These are phyloP conservation scores for Radiomyces spectabilis DNA, from an alignment of 192 early-diverging fungal genomes.

Conservation along the genomic window DNA sequence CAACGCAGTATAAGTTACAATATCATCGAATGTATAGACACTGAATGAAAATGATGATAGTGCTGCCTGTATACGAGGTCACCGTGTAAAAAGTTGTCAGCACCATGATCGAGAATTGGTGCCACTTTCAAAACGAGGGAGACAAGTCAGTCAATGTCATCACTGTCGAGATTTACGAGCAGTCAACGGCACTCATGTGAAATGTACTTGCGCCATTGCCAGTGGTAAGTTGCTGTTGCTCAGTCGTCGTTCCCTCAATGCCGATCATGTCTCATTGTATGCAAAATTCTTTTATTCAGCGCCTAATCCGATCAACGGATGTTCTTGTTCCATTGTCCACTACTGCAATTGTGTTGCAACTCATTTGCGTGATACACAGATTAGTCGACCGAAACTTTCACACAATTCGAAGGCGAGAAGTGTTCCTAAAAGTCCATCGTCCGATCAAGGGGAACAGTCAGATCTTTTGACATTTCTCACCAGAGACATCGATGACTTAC, in stretches of 20 bases:
- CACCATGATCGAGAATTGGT: constrained; percentile 51
- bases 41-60: constrained; percentile 22
- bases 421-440: no score
- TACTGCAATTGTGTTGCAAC: constrained; percentile 18
- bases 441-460: no score
- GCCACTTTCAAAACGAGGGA: constrained; percentile 58
- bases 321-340: constrained; percentile 17
- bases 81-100: constrained; percentile 45
- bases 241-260: no score
- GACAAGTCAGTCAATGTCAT: constrained; percentile 63
- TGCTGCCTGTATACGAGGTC: constrained; percentile 48
- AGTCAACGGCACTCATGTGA: constrained; percentile 57
- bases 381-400: no score
- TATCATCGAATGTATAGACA: not conserved
- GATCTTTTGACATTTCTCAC: no score
- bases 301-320: constrained; percentile 30
- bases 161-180: constrained; percentile 65
- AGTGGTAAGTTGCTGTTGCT: constrained; percentile 6
- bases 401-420: no score
- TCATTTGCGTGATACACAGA: constrained; percentile 13
- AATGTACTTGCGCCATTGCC: constrained; percentile 54
- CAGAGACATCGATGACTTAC: no score
- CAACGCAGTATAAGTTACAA: not conserved
- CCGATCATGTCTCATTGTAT: not conserved
- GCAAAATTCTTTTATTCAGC: constrained; percentile 3